These are phyloP conservation scores for Amaranthus cruentus DNA, from an alignment of 148 eudicot genomes.

Conservation along the genomic window DNA sequence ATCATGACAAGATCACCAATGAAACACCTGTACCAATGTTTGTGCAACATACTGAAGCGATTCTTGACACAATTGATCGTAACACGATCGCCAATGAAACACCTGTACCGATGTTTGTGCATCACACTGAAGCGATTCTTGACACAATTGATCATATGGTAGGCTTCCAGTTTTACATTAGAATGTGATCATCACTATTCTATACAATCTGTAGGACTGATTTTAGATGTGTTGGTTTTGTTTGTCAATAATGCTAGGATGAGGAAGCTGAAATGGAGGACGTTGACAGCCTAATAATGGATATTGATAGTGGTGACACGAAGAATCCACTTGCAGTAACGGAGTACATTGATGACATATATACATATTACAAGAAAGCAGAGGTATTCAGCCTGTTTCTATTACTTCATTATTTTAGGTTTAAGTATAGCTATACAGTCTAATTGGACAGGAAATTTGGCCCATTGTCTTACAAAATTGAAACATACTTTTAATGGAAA, in stretches of 20 bases:
- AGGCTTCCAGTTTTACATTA: slow-evolving; percentile 1
- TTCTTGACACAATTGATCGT: slow-evolving; percentile 58
- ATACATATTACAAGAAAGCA: slow-evolving; percentile 54
- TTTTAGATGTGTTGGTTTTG: slow-evolving; percentile 1
- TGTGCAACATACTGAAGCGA: slow-evolving; percentile 71
- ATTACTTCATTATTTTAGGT: background rate
- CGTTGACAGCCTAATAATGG: slow-evolving; percentile 38
- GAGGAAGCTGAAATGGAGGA: slow-evolving; percentile 78
- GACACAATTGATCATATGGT: slow-evolving; percentile 73
- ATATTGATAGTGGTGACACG: slow-evolving; percentile 60
- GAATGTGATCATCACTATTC: background rate
- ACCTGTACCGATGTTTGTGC: slow-evolving; percentile 67
- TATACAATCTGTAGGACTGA: slow-evolving; percentile 2
- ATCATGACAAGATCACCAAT: slow-evolving; percentile 23
- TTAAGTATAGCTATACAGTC: no score
- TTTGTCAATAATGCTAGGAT: slow-evolving; percentile 26
- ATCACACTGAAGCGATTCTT: slow-evolving; percentile 65
- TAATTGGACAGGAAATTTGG: no score
- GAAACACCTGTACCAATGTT: slow-evolving; percentile 57
- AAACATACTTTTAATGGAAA: no score
- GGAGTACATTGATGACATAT: slow-evolving; percentile 64
- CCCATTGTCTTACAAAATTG: no score
- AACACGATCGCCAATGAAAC: slow-evolving; percentile 31
- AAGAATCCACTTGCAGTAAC: slow-evolving; percentile 62
- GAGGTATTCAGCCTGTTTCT: slow-evolving; percentile 46